phyloP scores from a whole-genome alignment of 108 stramenopile genomes.

The Nitzschia sp. region DNA sequence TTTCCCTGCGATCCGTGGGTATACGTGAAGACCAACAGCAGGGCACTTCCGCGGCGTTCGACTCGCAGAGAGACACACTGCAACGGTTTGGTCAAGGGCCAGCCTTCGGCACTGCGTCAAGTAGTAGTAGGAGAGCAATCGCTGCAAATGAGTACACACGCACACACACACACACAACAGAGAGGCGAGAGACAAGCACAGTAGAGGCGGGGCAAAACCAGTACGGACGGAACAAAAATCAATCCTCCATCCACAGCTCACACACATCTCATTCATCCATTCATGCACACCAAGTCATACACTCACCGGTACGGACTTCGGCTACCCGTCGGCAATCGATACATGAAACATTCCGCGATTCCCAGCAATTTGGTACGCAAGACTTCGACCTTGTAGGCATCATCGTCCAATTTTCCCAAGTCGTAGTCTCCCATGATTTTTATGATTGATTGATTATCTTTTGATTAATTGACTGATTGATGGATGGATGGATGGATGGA shows the following conservation, averaged over 20 bases:
- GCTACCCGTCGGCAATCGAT: conserved; percentile 53
- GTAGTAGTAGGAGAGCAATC: background rate
- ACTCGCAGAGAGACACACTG: conserved; percentile 49
- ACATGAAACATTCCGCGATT: conserved; percentile 74
- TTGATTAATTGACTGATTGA: no score
- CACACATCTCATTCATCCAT: no score
- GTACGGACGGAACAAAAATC: no score
- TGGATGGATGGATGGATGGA: no score
- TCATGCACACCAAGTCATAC: no score
- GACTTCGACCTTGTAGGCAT: conserved; percentile 53
- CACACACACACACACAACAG: background rate
- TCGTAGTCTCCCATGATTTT: conserved; percentile 51
- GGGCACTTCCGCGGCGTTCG: conserved; percentile 45
- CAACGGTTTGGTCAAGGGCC: conserved; percentile 49
- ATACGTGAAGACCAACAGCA: conserved; percentile 54
- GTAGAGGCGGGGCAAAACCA: no score
- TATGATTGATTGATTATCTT: no score
- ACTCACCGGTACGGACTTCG: conserved; percentile 39
- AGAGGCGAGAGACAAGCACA: no score
- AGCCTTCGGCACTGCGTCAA: conserved; percentile 49
- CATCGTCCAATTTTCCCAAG: conserved; percentile 53
- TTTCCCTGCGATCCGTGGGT: conserved; percentile 26
- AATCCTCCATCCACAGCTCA: no score
- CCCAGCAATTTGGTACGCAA: conserved; percentile 65
- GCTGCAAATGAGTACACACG: conserved; percentile 4